Conservation (phyloP, 331 rosid genomes). For the Saraca asoca region DNA sequence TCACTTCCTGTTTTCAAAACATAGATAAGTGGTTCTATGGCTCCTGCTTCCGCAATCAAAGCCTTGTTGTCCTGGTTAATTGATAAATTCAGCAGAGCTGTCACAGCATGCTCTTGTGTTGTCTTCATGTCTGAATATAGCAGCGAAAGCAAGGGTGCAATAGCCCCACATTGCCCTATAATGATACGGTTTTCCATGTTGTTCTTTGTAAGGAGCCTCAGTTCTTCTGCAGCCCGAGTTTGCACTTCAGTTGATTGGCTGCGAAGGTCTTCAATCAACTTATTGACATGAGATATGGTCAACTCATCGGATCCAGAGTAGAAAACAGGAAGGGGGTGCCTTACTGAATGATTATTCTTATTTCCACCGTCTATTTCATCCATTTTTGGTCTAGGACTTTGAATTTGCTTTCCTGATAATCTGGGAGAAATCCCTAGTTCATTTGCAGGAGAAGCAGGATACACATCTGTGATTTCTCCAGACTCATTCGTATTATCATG, state of each 20-base stretch:
- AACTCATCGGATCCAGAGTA: constrained; percentile 49
- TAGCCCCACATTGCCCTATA: constrained; percentile 69
- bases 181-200: constrained; percentile 73
- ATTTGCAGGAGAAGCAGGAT: constrained; percentile 40
- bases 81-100: constrained; percentile 85
- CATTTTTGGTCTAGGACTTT: constrained; percentile 40
- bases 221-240: constrained; percentile 77
- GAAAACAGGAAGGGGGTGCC: constrained; percentile 41
- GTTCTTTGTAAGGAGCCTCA: constrained; percentile 81
- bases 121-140: constrained; percentile 59
- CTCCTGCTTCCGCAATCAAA: constrained; percentile 80
- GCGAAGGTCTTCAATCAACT: constrained; percentile 71
- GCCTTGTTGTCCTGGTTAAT: constrained; percentile 71
- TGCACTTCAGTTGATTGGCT: constrained; percentile 62
- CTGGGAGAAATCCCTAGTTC: constrained; percentile 41
- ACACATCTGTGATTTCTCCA: constrained; percentile 59
- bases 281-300: constrained; percentile 56
- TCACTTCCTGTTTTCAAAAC: constrained; percentile 79
- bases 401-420: constrained; percentile 46
- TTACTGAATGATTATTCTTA: constrained; percentile 38
- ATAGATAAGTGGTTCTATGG: constrained; percentile 79
- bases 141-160: constrained; percentile 62
- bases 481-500: constrained; percentile 47
- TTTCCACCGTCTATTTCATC: constrained; percentile 45
- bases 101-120: constrained; percentile 92